Base-by-base conservation (phyloP, 139 green algal genomes). In the Chlorella sp. region DNA sequence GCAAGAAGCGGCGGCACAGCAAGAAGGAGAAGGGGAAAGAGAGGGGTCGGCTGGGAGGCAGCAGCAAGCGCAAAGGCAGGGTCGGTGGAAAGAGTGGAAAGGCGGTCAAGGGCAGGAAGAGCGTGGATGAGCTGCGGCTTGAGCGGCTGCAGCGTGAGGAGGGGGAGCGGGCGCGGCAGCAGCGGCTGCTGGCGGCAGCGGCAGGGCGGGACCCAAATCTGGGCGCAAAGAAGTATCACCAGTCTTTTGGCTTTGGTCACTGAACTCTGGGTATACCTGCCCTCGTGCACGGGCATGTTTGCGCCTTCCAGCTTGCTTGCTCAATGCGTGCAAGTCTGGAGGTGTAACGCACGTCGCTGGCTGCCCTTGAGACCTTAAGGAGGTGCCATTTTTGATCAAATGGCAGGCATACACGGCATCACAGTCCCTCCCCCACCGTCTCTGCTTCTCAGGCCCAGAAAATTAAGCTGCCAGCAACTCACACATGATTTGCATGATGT, bases 121-220 rank as follows among this genome's bases (percentile, higher is more conserved):
- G 61, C 34, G 28, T 94, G 16, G 91, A 92, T 42, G 76, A 91
- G 64, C 91, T 97, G 85, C 87, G 95, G 66, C 90, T 89, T 57
- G 95, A 96, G 90, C 89, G 95, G 77, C 75, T 95, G 84, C 61
- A 84, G 34, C 85, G 95, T 11, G 94, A 97, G 88, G 79, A 88
- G 22, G 89, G 73, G 11, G 94, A 96, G 90, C 66, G 87, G 37
- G 75, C 34, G 21, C 79, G 92, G 34, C 86, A 87, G 89, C 83
- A 89, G 69, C 71, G 86, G 21, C 30, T 91, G 66, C 64, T 91
- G 68, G 80, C 80, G 26, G 80, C 40, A n/a, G 81, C 66, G 0
- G 66, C 66, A 21, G 80, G 68, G 79, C 80, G 81, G 4, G 61
- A 88, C 78, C 78, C 71, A 2, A 81, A 61, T 2, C 48, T 85